Conservation (phyloP, 2,329 filamentous ascomycete species). For the Onygena corvina region DNA sequence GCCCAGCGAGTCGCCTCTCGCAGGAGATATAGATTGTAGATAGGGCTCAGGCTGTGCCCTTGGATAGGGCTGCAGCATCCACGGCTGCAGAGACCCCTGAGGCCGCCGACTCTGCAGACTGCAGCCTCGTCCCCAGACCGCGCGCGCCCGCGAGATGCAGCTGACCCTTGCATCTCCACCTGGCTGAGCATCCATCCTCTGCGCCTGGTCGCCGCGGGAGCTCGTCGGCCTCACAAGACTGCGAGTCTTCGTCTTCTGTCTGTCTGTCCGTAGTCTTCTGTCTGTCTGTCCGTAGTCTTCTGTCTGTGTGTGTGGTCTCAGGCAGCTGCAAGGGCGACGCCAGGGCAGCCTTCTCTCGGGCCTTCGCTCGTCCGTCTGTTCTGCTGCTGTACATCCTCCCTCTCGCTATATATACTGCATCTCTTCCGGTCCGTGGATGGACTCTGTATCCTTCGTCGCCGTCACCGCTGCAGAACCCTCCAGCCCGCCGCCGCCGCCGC, state of each 20-base stretch:
- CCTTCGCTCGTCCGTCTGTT: too few species aligned
- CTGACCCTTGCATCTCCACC: neutral
- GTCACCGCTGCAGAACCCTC: neutral
- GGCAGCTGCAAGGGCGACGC: slow-evolving; percentile 12
- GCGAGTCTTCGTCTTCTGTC: too few species aligned
- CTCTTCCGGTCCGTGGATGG: neutral
- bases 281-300: too few species aligned
- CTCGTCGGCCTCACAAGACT: slow-evolving; percentile 5
- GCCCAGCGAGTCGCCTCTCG: too few species aligned
- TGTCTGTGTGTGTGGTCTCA: slow-evolving; percentile 7
- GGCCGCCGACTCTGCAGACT: too few species aligned
- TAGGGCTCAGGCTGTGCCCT: slow-evolving; percentile 4
- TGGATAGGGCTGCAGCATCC: neutral
- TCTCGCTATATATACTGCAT: neutral
- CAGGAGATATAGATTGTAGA: too few species aligned
- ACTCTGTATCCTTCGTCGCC: slow-evolving; percentile 6
- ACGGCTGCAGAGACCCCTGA: neutral
- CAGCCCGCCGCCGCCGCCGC: neutral
- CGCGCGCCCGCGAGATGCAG: too few species aligned
- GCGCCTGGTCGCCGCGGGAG: neutral
- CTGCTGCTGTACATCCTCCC: neutral
- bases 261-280: too few species aligned
- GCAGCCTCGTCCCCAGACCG: too few species aligned
- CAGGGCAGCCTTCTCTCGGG: too few species aligned
- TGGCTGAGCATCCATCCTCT: neutral